Percentiles rank a stretch among this genome's conserved stretches.
These are phyloP conservation scores for Mucor mucedo DNA, from an alignment of 371 early-diverging fungal species.

Conservation along the genomic window DNA sequence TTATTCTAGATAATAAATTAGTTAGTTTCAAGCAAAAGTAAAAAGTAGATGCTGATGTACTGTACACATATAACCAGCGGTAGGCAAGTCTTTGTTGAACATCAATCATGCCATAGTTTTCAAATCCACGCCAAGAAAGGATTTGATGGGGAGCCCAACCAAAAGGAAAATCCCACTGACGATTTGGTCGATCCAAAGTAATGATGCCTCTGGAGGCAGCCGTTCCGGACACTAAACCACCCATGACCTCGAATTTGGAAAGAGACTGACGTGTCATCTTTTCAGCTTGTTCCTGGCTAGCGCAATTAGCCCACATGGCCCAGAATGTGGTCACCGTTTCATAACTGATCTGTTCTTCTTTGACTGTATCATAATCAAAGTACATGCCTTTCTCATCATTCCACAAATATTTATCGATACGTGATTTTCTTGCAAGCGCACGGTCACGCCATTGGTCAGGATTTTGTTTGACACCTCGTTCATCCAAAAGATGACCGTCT, in stretches of 20 bases:
- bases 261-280: slow-evolving; percentile 45
- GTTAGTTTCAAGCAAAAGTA: slow-evolving; percentile 1
- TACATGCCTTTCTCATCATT: slow-evolving; percentile 74
- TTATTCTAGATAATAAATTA: slow-evolving; percentile 57
- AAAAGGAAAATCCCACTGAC: slow-evolving; percentile 94
- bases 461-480: slow-evolving; percentile 29
- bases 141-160: slow-evolving; percentile 98
- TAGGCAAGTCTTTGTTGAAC: slow-evolving; percentile 83
- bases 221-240: slow-evolving; percentile 85
- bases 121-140: slow-evolving; percentile 87
- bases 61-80: slow-evolving; percentile 87
- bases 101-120: slow-evolving; percentile 73
- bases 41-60: neutral
- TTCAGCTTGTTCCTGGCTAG: slow-evolving; percentile 67
- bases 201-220: slow-evolving; percentile 77
- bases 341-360: slow-evolving; percentile 59
- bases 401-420: slow-evolving; percentile 79
- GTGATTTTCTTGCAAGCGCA: slow-evolving; percentile 47
- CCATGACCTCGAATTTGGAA: slow-evolving; percentile 77
- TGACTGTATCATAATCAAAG: slow-evolving; percentile 82
- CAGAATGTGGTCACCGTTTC: slow-evolving; percentile 80
- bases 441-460: slow-evolving; percentile 54
- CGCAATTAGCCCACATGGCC: slow-evolving; percentile 82
- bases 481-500: slow-evolving; percentile 45
- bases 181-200: slow-evolving; percentile 78